Conservation (phyloP, 73 alveolate species). For the Stentor coeruleus region DNA sequence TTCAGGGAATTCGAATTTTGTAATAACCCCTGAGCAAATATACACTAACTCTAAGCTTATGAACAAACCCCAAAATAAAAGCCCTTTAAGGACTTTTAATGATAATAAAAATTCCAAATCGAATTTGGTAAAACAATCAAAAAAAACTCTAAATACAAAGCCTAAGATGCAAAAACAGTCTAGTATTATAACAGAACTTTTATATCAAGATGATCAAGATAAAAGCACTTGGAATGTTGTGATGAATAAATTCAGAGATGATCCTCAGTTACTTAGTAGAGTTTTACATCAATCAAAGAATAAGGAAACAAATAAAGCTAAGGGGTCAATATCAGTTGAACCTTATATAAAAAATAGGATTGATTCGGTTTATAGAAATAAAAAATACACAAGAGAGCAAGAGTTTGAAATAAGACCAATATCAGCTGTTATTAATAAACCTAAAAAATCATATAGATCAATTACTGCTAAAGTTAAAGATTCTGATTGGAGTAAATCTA, state of each 20-base stretch:
- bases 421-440: not conserved
- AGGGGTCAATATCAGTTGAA: not conserved
- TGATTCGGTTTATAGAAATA: not conserved
- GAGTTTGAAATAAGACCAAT: not conserved
- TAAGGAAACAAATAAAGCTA: not conserved
- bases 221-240: not conserved
- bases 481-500: not conserved
- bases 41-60: not conserved
- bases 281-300: not conserved
- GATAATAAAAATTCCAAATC: too few species aligned
- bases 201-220: not conserved
- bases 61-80: not conserved
- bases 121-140: not conserved
- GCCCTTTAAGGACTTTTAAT: not conserved
- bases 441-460: not conserved
- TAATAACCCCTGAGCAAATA: not conserved
- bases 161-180: not conserved
- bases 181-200: not conserved
- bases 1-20: not conserved
- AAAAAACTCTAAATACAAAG: not conserved
- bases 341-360: not conserved
- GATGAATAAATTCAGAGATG: conserved; percentile 6
- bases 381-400: not conserved
- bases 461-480: conserved; percentile 10
- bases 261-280: not conserved